A percentile compares a stretch with the other conserved stretches of the same genome.
Evolutionary conservation across 192 early-diverging fungal genomes (phyloP).

Genomic region (Coemansia sp.): DNA sequence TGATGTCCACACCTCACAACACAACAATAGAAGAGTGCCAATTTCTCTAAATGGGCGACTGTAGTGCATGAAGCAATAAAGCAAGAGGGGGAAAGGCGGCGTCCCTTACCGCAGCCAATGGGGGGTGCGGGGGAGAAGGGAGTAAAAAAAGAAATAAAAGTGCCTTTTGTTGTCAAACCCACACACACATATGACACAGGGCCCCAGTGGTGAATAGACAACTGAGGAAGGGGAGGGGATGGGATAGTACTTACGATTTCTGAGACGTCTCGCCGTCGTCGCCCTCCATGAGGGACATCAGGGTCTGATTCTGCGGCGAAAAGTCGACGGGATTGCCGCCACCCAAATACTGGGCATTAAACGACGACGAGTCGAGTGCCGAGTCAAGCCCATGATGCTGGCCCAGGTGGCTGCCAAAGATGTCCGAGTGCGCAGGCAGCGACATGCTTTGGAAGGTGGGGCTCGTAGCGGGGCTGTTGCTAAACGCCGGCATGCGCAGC

Average conservation of each 20-base stretch:
- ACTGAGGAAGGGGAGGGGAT: neutral
- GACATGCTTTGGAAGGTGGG: conserved; percentile 62
- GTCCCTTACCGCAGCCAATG: conserved; percentile 3
- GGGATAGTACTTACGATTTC: conserved; percentile 45
- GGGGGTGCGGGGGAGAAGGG: neutral
- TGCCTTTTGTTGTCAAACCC: neutral
- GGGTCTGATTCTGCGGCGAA: conserved; percentile 46
- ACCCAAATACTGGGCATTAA: conserved; percentile 28
- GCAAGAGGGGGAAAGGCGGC: conserved; percentile 12
- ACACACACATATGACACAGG: neutral
- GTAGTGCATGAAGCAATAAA: conserved; percentile 21
- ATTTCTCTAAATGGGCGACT: conserved; percentile 38
- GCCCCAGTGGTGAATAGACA: too few relatives aligned
- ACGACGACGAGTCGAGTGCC: conserved; percentile 56
- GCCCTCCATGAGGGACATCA: conserved; percentile 52
- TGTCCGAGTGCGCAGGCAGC: conserved; percentile 55
- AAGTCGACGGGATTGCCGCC: conserved; percentile 41
- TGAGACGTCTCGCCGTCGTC: conserved; percentile 35
- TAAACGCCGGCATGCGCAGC: conserved; percentile 44
- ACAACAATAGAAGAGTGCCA: neutral
- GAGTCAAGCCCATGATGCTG: conserved; percentile 57
- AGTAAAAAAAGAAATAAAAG: neutral
- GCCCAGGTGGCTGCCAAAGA: conserved; percentile 54
- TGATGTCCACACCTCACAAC: neutral
- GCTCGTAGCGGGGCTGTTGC: conserved; percentile 37